Evolutionary conservation across 2,329 filamentous ascomycete genomes (phyloP).

Genomic region (Sclerotinia spermophila): DNA sequence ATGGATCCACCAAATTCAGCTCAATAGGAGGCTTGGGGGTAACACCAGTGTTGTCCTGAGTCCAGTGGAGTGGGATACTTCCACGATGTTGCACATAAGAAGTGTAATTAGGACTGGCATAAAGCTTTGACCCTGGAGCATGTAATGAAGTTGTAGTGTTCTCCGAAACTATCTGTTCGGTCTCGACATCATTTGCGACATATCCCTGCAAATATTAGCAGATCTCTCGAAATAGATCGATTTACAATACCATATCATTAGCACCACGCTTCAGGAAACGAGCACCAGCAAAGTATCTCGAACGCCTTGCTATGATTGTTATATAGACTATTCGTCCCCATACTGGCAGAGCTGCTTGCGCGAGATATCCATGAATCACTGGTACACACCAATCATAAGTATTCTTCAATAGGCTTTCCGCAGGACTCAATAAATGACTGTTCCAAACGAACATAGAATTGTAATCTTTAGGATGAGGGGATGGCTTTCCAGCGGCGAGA

Average conservation of each 20-base stretch:
- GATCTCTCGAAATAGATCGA: not conserved
- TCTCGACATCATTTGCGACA: conserved; percentile 98
- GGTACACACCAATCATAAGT: conserved; percentile 95
- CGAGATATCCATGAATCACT: conserved; percentile 93
- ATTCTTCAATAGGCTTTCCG: conserved; percentile 64
- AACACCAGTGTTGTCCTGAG: conserved; percentile 91
- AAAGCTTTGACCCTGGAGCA: conserved; percentile 78
- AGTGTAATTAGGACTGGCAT: conserved; percentile 85
- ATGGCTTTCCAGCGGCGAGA: conserved; percentile 60
- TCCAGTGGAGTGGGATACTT: conserved; percentile 96
- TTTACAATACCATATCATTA: conserved; percentile 66
- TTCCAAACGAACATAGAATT: conserved; percentile 99
- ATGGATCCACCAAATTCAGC: conserved; percentile 91
- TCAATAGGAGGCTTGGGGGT: conserved; percentile 96
- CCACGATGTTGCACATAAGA: conserved; percentile 96
- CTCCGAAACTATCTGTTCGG: conserved; percentile 96
- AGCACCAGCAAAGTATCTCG: conserved; percentile 89
- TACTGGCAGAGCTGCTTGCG: conserved; percentile 80
- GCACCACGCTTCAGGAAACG: conserved; percentile 91
- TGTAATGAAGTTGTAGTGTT: conserved; percentile 94
- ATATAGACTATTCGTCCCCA: conserved; percentile 89
- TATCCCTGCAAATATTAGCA: conserved; percentile 55
- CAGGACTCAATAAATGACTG: conserved; percentile 78
- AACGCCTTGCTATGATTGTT: conserved; percentile 87
- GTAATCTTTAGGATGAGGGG: conserved; percentile 60